Evolutionary conservation across 176 grass and related monocot species (phyloP).

Genomic region (Aegilops speltoides): DNA sequence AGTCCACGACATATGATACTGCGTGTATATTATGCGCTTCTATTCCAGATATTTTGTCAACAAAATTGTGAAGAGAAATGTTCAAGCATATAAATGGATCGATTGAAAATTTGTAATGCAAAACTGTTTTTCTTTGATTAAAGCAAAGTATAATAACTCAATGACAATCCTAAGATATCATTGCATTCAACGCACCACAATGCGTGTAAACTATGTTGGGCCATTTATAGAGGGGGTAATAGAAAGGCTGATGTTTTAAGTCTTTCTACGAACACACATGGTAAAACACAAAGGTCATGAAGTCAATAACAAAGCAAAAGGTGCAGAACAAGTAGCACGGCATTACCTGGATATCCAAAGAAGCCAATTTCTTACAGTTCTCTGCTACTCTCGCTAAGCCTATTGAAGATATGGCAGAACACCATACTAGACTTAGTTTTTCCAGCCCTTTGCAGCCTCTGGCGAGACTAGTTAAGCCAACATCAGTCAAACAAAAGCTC

Average conservation of each 20-base stretch:
- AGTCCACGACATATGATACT: no score
- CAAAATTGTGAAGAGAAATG: not conserved
- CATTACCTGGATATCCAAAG: conserved; percentile 83
- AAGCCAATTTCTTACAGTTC: conserved; percentile 67
- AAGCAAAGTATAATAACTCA: not conserved
- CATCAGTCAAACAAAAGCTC: conserved; percentile 61
- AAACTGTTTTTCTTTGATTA: not conserved
- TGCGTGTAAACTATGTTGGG: not conserved
- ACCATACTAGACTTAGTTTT: conserved; percentile 77
- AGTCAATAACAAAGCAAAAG: conserved; percentile 10
- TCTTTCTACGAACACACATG: not conserved
- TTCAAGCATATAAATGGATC: not conserved
- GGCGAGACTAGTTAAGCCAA: conserved; percentile 56
- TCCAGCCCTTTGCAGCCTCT: conserved; percentile 70
- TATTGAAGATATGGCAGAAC: conserved; percentile 64
- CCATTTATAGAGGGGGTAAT: not conserved
- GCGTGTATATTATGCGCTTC: no score
- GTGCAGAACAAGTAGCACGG: not conserved
- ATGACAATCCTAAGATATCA: not conserved
- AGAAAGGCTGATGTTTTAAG: not conserved
- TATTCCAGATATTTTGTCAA: not conserved
- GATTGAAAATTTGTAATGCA: not conserved
- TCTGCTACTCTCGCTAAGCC: conserved; percentile 71
- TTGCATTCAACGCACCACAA: not conserved
- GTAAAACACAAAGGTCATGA: not conserved